These are phyloP conservation scores for Penicillium silybi DNA, from an alignment of 495 filamentous ascomycete genomes.

Conservation along the genomic window DNA sequence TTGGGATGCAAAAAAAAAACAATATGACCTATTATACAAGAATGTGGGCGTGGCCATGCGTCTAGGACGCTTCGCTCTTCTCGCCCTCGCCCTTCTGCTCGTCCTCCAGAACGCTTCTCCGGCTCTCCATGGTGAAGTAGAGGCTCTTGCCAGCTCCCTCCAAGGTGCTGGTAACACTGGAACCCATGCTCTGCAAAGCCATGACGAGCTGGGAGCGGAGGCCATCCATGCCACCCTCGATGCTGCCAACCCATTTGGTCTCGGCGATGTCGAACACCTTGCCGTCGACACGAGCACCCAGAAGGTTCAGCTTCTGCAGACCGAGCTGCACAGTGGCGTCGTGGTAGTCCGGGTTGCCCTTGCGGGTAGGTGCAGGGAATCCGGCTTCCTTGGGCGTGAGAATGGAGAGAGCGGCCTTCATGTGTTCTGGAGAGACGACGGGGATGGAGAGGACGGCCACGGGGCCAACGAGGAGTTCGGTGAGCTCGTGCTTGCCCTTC, in stretches of 20 bases:
- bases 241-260: slow-evolving; percentile 78
- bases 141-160: slow-evolving; percentile 74
- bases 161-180: slow-evolving; percentile 65
- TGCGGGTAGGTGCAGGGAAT: slow-evolving; percentile 73
- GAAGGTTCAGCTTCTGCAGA: slow-evolving; percentile 77
- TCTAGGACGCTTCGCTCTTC: slow-evolving; percentile 36
- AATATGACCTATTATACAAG: slow-evolving; percentile 40
- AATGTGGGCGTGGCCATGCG: slow-evolving; percentile 11
- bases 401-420: slow-evolving; percentile 71
- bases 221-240: slow-evolving; percentile 76
- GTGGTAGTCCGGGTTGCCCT: slow-evolving; percentile 73
- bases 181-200: slow-evolving; percentile 71
- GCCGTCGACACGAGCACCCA: slow-evolving; percentile 80
- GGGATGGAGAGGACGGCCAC: slow-evolving; percentile 79
- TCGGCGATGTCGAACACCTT: slow-evolving; percentile 78
- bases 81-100: slow-evolving; percentile 46
- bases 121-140: slow-evolving; percentile 79
- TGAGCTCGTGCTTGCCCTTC: slow-evolving; percentile 59
- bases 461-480: slow-evolving; percentile 77
- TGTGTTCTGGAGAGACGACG: slow-evolving; percentile 71
- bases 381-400: slow-evolving; percentile 63
- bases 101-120: slow-evolving; percentile 73
- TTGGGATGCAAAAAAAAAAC: slow-evolving; percentile 14
- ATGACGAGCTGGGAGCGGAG: slow-evolving; percentile 76
- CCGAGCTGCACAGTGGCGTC: slow-evolving; percentile 72